These are phyloP conservation scores for Centrapalus pauciflorus DNA, from an alignment of 129 eudicot species.

Conservation along the genomic window DNA sequence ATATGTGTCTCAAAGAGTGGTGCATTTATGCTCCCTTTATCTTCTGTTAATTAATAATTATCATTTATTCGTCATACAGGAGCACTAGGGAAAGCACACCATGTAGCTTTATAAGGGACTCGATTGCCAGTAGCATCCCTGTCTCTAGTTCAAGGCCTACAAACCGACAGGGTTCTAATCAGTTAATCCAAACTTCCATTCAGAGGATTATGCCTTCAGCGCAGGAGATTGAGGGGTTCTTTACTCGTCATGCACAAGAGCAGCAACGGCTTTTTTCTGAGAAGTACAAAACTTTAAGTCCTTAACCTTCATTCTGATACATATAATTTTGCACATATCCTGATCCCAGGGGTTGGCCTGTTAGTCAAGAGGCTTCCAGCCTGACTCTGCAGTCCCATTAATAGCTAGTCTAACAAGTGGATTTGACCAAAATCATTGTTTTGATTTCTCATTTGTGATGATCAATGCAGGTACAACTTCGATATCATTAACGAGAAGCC, in stretches of 20 bases:
- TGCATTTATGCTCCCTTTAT: neutral
- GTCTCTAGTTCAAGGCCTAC: slow-evolving; percentile 62
- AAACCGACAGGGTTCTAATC: slow-evolving; percentile 27
- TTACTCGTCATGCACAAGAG: slow-evolving; percentile 54
- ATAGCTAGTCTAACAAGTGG: too few relatives aligned
- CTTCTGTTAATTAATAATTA: slow-evolving; percentile 5
- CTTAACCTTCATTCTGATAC: neutral
- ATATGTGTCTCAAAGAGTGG: neutral
- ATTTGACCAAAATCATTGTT: too few relatives aligned
- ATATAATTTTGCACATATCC: neutral
- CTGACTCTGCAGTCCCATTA: too few relatives aligned
- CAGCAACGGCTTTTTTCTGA: slow-evolving; percentile 64
- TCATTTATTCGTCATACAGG: slow-evolving; percentile 28
- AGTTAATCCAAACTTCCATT: slow-evolving; percentile 24
- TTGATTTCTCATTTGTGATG: neutral
- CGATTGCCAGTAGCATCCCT: slow-evolving; percentile 46
- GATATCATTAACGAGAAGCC: slow-evolving; percentile 76
- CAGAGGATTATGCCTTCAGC: slow-evolving; percentile 57
- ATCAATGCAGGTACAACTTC: slow-evolving; percentile 76
- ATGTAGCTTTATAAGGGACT: slow-evolving; percentile 63
- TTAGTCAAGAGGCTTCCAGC: too few relatives aligned
- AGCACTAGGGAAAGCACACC: slow-evolving; percentile 97
- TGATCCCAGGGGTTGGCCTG: too few relatives aligned
- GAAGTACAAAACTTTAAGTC: slow-evolving; percentile 58
- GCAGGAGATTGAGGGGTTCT: slow-evolving; percentile 71